phyloP scores from a whole-genome alignment of 208 protist species.

The Leishmania tropica region DNA sequence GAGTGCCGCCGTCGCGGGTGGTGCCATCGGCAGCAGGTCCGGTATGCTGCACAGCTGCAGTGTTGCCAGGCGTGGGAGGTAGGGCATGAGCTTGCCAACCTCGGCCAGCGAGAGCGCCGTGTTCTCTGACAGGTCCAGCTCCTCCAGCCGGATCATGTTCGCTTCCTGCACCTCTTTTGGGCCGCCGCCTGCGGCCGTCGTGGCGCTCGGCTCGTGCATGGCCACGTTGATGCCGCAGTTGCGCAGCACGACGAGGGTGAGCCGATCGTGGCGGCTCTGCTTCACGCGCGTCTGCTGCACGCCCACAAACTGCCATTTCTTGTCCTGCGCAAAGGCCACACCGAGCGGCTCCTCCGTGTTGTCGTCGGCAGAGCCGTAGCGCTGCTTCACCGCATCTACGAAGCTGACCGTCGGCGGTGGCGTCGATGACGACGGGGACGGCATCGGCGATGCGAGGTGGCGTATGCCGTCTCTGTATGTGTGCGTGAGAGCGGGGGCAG shows the following conservation, averaged over 20 bases:
- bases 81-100: constrained; percentile 46
- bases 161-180: constrained; percentile 34
- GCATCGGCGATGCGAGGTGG: constrained; percentile 28
- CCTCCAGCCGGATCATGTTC: constrained; percentile 51
- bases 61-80: constrained; percentile 59
- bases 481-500: background rate
- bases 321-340: constrained; percentile 29
- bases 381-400: constrained; percentile 69
- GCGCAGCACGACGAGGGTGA: constrained; percentile 73
- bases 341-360: constrained; percentile 31
- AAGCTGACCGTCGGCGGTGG: constrained; percentile 53
- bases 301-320: constrained; percentile 86
- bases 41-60: constrained; percentile 79
- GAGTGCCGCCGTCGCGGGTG: constrained; percentile 16
- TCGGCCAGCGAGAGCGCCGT: constrained; percentile 49
- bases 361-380: constrained; percentile 83
- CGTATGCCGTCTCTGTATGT: constrained; percentile 39
- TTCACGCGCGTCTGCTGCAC: constrained; percentile 67
- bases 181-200: background rate
- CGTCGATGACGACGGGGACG: background rate
- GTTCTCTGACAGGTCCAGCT: constrained; percentile 84
- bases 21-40: constrained; percentile 23
- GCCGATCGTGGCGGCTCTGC: constrained; percentile 61
- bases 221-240: constrained; percentile 59
- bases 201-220: constrained; percentile 30